A percentile compares a stretch with the other conserved stretches of the same genome.
These are phyloP conservation scores for Podospora comata DNA, from an alignment of 495 filamentous ascomycete genomes.

Conservation along the genomic window DNA sequence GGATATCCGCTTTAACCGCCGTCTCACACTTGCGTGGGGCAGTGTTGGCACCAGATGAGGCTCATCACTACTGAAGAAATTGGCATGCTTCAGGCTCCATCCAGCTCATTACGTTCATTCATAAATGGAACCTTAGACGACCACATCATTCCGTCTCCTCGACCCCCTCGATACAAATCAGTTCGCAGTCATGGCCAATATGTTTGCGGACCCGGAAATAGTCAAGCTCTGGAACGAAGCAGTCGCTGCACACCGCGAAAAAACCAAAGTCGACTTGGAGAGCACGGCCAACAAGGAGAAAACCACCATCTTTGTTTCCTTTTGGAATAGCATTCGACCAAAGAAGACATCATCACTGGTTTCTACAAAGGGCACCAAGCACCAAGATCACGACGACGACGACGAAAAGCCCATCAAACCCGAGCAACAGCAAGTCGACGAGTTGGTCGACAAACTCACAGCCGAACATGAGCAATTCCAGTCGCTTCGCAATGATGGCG, in stretches of 20 bases:
- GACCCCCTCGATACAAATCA: not conserved
- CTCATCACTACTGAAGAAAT: not conserved
- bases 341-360: not conserved
- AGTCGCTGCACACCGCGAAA: conserved; percentile 6
- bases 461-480: conserved; percentile 5
- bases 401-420: not conserved
- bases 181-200: not conserved
- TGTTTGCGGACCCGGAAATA: conserved; percentile 6
- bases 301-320: not conserved
- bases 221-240: conserved; percentile 9
- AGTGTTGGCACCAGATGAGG: not conserved
- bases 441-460: conserved; percentile 5
- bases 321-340: conserved; percentile 5
- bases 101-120: not conserved
- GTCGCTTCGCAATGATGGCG: not conserved
- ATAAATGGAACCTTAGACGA: not conserved
- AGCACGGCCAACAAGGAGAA: not conserved
- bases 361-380: not conserved
- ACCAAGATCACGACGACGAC: not conserved
- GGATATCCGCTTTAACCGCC: not conserved
- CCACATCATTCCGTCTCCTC: not conserved
- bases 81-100: not conserved
- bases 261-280: not conserved
- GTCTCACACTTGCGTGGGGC: not conserved
- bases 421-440: not conserved